Conservation (phyloP, 805 yeast genomes). For the Kregervanrija delftensis region DNA sequence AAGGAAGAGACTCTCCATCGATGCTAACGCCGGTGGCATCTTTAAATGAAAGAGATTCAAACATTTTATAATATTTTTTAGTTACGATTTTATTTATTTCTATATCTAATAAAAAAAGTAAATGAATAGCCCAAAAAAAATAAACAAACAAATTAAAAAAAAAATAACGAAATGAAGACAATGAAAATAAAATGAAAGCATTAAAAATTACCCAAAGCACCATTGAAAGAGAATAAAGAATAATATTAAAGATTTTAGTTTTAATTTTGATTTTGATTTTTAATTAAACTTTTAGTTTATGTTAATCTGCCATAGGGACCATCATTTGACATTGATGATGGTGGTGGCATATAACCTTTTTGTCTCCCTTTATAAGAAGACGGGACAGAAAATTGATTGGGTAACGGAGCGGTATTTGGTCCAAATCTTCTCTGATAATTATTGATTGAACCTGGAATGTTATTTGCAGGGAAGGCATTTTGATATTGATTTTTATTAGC, state of each 20-base stretch:
- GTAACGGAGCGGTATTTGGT: conserved; percentile 10
- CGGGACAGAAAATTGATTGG: conserved; percentile 1
- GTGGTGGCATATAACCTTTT: conserved; percentile 5
- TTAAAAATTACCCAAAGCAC: conserved; percentile 4
- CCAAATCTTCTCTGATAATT: not conserved
- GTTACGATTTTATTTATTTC: not conserved
- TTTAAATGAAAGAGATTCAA: no score
- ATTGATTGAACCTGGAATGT: not conserved
- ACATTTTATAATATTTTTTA: no score
- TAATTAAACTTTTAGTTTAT: not conserved
- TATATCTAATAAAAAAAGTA: not conserved
- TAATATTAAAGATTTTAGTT: no score
- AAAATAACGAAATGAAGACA: conserved; percentile 5
- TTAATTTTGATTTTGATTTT: no score
- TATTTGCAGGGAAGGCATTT: not conserved
- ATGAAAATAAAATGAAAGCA: not conserved
- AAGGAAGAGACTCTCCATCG: no score
- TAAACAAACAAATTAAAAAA: not conserved
- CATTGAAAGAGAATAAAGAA: no score
- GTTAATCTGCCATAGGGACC: conserved; percentile 36
- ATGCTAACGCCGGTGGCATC: no score
- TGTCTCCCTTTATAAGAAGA: no score
- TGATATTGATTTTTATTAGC: not conserved
- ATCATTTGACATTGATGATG: conserved; percentile 23
- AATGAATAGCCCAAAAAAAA: not conserved